phyloP scores from a whole-genome alignment of 2,329 filamentous ascomycete genomes.

The Pezizomycotina sp. region DNA sequence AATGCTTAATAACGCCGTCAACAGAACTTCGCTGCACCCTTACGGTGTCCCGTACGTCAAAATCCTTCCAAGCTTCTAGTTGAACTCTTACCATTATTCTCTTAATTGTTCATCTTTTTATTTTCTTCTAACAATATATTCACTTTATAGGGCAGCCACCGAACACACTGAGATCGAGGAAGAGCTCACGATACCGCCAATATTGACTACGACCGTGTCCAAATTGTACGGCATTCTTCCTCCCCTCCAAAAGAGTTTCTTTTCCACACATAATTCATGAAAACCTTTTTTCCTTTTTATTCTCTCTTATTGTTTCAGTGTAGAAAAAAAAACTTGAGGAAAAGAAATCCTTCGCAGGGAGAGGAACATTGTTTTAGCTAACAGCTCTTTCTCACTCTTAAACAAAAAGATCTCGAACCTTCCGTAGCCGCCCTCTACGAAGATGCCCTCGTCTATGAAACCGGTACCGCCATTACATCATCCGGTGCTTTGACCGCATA shows the following conservation, averaged over 20 bases:
- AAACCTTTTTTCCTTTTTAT: neutral
- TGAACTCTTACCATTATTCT: conserved; percentile 12
- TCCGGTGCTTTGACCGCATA: conserved; percentile 90
- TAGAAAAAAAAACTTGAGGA: conserved; percentile 37
- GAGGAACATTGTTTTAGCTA: too few species aligned
- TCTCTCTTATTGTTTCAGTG: conserved; percentile 7
- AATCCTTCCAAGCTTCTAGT: conserved; percentile 16
- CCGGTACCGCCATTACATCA: conserved; percentile 90
- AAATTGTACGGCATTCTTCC: too few species aligned
- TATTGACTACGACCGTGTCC: conserved; percentile 97
- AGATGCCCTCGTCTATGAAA: conserved; percentile 97
- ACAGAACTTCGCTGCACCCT: conserved; percentile 86
- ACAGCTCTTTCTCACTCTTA: too few species aligned
- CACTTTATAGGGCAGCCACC: conserved; percentile 47
- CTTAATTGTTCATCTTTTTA: conserved; percentile 15
- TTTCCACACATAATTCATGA: neutral
- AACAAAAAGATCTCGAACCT: too few species aligned
- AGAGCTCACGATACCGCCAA: conserved; percentile 95
- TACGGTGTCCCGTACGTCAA: conserved; percentile 67
- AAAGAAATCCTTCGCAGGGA: too few species aligned
- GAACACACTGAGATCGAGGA: conserved; percentile 97
- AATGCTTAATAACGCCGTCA: conserved; percentile 37
- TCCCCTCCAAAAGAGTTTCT: neutral
- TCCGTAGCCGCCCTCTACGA: conserved; percentile 93
- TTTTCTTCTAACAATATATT: conserved; percentile 23